Evolutionary conservation across 78 protist genomes (phyloP).

Genomic region (Reticulomyxa filosa): DNA sequence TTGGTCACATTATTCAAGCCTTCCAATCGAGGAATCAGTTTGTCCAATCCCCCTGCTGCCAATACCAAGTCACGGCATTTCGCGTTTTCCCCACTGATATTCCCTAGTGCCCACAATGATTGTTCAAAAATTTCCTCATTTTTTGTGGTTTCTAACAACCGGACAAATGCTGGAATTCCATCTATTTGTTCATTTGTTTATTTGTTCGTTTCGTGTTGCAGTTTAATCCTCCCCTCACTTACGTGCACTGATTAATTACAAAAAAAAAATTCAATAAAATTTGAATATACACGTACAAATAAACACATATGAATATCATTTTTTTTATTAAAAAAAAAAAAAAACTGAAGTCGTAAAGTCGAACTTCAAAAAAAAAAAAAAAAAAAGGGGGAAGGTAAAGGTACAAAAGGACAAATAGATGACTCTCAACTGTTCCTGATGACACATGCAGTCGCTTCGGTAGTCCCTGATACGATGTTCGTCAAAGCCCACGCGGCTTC

Average conservation of each 20-base stretch:
- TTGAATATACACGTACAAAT: too few relatives aligned
- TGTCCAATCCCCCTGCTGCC: slow-evolving; percentile 13
- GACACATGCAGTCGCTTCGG: slow-evolving; percentile 67
- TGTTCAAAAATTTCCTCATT: slow-evolving; percentile 76
- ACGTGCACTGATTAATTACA: too few relatives aligned
- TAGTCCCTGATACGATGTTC: slow-evolving; percentile 85
- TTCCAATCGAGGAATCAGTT: slow-evolving; percentile 29
- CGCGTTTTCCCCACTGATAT: slow-evolving; percentile 88
- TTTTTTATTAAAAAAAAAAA: too few relatives aligned
- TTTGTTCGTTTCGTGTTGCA: too few relatives aligned
- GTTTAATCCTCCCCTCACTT: too few relatives aligned
- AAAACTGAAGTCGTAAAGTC: too few relatives aligned
- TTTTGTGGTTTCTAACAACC: slow-evolving; percentile 40
- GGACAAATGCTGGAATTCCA: slow-evolving; percentile 69
- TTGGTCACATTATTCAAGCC: slow-evolving; percentile 1
- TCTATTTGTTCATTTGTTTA: too few relatives aligned
- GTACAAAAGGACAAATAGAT: too few relatives aligned
- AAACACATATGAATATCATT: too few relatives aligned
- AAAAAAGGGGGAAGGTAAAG: too few relatives aligned
- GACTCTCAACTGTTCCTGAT: slow-evolving; percentile 41
- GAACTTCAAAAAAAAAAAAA: too few relatives aligned
- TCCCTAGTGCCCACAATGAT: slow-evolving; percentile 93
- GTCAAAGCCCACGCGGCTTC: slow-evolving; percentile 96
- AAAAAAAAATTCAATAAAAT: too few relatives aligned
- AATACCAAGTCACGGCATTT: slow-evolving; percentile 67